These are phyloP conservation scores for Vanilla planifolia DNA, from an alignment of 106 monocot species.

Conservation along the genomic window DNA sequence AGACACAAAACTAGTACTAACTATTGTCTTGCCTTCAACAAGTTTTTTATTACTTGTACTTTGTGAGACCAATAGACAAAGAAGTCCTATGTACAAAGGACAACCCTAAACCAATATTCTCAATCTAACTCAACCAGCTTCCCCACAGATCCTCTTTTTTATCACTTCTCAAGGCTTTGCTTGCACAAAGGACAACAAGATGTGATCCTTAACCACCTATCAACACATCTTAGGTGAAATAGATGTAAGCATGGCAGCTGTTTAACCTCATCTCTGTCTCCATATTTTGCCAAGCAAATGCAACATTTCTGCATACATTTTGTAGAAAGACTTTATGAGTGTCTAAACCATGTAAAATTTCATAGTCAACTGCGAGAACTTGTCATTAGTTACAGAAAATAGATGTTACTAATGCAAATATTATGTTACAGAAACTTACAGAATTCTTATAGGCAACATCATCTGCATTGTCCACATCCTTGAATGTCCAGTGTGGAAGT, in stretches of 20 bases:
- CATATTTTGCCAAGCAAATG: slow-evolving; percentile 76
- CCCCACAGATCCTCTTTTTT: no score
- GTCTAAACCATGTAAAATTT: background rate
- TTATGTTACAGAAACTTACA: slow-evolving; percentile 24
- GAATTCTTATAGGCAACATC: slow-evolving; percentile 13
- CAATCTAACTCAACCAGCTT: no score
- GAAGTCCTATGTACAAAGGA: no score
- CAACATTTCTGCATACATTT: slow-evolving; percentile 68
- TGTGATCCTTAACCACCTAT: slow-evolving; percentile 81
- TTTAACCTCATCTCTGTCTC: slow-evolving; percentile 66
- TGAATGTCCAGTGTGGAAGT: slow-evolving; percentile 60
- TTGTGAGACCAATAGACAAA: no score
- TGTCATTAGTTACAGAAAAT: no score
- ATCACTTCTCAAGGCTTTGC: slow-evolving; percentile 29
- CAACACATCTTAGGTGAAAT: slow-evolving; percentile 76
- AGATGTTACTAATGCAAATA: background rate
- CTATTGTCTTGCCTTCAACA: no score
- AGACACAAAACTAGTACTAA: no score
- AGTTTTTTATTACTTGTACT: no score
- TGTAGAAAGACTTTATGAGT: background rate
- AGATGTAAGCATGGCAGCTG: slow-evolving; percentile 77
- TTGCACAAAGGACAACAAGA: slow-evolving; percentile 93
- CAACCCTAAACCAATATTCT: no score
- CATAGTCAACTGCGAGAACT: background rate
- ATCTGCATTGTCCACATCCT: slow-evolving; percentile 14